Base-by-base conservation (phyloP, 2,329 filamentous ascomycete genomes). In the Madurella fahalii region DNA sequence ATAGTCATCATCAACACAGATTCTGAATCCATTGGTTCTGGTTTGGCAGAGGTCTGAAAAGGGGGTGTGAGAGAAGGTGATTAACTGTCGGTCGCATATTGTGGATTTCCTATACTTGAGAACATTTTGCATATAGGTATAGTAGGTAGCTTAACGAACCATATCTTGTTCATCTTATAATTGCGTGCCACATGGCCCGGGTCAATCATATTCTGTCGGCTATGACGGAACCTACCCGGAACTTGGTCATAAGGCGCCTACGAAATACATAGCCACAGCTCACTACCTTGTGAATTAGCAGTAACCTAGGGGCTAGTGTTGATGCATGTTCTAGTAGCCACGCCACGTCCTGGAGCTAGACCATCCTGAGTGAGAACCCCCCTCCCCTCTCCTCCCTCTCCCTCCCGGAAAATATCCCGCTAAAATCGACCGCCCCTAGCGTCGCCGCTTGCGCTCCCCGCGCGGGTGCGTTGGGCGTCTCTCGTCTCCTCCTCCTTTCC, bases 401-500 rank as follows among this genome's bases (percentile, higher is more conserved):
- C 34, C 84, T 77, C 2, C 83, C 81, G 11, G 83, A 80, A 68
- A 91, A 90, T 40, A 91, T 85, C 59, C 85, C 81, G 51, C 81
- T 85, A 64, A 90, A 85, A 69, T 91, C 87, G 11, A 80, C 74
- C 2, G 76, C 73, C 0, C 78, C 77, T 2, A 84, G 62, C 4
- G 77, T 74, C 0, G 79, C 76, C 2, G 82, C 83, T 54, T 81
- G 82, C 48, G 87, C 84, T 0, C 91, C 92, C 32, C 93, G 78
- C 40, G 81, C 82, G 0, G 94, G 94, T 7, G 94, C 94, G 69
- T 91, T 86, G 1, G 94, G 94, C 59, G 86, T 92, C 57, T 85
- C 83, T 56, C 82, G 77, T 39, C 82, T 77, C 60, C 89, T 77
- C 63, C 91, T 77, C 66, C 85, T 87, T 76, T 99, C 94, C 76